Evolutionary conservation across 257 asterid species (phyloP), one percentile per base, ranked within the genome.

Genomic region (Eustoma russellianum): DNA sequence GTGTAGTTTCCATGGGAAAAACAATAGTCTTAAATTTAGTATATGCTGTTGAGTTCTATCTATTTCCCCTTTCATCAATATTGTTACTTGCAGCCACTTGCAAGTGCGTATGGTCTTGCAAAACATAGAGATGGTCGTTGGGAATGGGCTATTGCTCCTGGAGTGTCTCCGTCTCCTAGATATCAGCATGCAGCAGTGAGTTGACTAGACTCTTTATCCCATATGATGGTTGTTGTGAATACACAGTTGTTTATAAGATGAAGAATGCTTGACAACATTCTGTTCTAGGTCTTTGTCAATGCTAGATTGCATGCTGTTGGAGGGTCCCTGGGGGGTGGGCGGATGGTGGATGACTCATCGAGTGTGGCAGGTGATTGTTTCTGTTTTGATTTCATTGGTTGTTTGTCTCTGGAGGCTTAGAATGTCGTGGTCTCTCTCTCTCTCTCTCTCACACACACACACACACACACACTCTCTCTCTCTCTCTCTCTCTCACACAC

Each of bases 111-210:
- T 71, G 99, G 99, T 35, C 97, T 93, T 34, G 99, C 99, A 35
- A 93, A 93, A 74, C 97, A 93, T 71, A 88, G 95, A 74, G 99
- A 93, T 83, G 99, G 99, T 67, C 95, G 99, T 41, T 93, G 99
- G 99, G 99, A 93, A 74, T 93, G 99, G 99, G 99, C 99, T 68
- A 93, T 93, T 72, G 99, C 99, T 61, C 99, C 99, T 57, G 99
- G 99, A 56, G 99, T 93, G 61, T 93, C 99, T 62, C 99, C 99
- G 2, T 93, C 99, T 64, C 63, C 95, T 49, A 88, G 99, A 81
- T 93, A 93, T 76, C 99, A 93, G 74, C 99, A 93, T 70, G 99
- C 97, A 50, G 99, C 97, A 18, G 99, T 92, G 66, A 71, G 92
- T 75, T 60, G 12, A 40, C 53, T 17, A n/a, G 13, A 30, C 6